phyloP scores from a whole-genome alignment of 805 yeast species.

The Kodamaea hsintzibuensis region DNA sequence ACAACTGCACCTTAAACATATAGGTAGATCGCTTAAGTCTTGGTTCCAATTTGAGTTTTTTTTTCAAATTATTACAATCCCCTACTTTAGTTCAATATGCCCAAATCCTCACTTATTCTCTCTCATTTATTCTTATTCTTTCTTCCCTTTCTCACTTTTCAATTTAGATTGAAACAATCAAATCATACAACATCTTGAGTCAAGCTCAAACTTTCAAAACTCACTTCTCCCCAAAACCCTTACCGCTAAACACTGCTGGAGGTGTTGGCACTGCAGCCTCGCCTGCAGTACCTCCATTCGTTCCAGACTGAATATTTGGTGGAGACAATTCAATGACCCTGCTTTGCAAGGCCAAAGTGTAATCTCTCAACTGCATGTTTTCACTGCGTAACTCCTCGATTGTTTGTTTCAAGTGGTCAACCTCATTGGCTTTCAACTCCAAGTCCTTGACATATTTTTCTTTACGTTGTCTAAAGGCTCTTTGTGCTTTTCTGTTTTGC shows the following conservation, averaged over 20 bases:
- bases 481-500: constrained; percentile 89
- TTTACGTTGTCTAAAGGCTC: constrained; percentile 84
- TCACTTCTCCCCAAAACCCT: constrained; percentile 9
- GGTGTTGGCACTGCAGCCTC: constrained; percentile 13
- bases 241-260: constrained; percentile 13
- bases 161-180: no score
- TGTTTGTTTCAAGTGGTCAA: constrained; percentile 60
- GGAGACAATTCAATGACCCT: constrained; percentile 54
- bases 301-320: constrained; percentile 8
- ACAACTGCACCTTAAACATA: not conserved
- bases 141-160: not conserved
- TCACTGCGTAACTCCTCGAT: constrained; percentile 69
- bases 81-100: not conserved
- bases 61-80: not conserved
- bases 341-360: constrained; percentile 67
- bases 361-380: constrained; percentile 70
- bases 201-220: not conserved
- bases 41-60: not conserved
- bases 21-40: not conserved
- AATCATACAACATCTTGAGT: no score
- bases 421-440: constrained; percentile 67
- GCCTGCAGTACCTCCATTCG: not conserved
- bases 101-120: not conserved
- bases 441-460: constrained; percentile 80
- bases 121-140: no score